Evolutionary conservation across 2,329 filamentous ascomycete genomes (phyloP).

Genomic region (Dactylellina parvicollis): DNA sequence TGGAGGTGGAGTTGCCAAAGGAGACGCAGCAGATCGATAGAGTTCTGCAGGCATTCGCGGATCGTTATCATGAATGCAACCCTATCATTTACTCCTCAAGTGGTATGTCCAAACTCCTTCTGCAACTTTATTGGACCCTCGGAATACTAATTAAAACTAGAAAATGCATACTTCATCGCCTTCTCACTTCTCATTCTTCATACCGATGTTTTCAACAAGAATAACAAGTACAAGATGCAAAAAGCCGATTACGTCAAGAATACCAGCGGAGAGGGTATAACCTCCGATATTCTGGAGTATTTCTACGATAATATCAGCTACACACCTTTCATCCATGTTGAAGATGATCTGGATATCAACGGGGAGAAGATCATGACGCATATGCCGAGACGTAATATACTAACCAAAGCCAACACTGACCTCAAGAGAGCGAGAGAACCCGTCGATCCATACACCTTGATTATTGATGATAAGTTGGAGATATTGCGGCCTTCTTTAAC

Average conservation of each 20-base stretch:
- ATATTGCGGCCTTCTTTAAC: constrained; percentile 83
- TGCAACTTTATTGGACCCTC: not conserved
- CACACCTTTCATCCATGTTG: constrained; percentile 96
- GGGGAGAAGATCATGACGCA: constrained; percentile 76
- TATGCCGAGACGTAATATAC: constrained; percentile 70
- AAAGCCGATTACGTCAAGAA: constrained; percentile 95
- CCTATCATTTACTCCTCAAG: constrained; percentile 90
- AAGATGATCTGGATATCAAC: constrained; percentile 85
- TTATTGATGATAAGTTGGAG: constrained; percentile 88
- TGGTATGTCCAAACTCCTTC: constrained; percentile 61
- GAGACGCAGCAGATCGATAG: constrained; percentile 98
- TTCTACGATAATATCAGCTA: constrained; percentile 99
- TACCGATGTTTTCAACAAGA: constrained; percentile 99
- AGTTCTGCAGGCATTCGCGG: constrained; percentile 91
- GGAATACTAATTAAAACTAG: constrained; percentile 60
- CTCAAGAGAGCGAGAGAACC: constrained; percentile 73
- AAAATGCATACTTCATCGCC: constrained; percentile 97
- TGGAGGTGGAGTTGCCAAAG: constrained; percentile 95
- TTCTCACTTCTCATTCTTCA: constrained; percentile 97
- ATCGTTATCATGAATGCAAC: constrained; percentile 97
- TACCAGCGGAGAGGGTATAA: constrained; percentile 88
- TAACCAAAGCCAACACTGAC: constrained; percentile 57
- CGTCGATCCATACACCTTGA: constrained; percentile 92
- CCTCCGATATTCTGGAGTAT: constrained; percentile 90
- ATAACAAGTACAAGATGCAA: constrained; percentile 99